Conservation (phyloP, 805 yeast genomes). For the Yarrowia osloensis region DNA sequence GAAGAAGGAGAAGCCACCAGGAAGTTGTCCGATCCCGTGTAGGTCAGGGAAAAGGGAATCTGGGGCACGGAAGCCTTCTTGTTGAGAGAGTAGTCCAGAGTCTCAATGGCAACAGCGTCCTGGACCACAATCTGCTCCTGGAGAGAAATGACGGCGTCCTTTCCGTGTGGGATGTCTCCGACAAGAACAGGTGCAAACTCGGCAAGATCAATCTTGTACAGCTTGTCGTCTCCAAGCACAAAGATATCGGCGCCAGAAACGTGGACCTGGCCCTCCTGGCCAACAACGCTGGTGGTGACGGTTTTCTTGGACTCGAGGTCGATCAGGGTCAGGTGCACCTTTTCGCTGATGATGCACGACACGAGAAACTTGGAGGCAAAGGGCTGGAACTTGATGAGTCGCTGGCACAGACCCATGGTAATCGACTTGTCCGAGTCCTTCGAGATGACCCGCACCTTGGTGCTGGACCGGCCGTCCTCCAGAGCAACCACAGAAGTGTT, state of each 20-base stretch:
- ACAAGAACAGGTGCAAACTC: constrained; percentile 16
- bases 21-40: not conserved
- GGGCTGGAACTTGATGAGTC: constrained; percentile 5
- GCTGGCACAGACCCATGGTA: constrained; percentile 21
- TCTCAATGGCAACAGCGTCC: not conserved
- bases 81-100: not conserved
- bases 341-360: constrained; percentile 13
- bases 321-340: constrained; percentile 17
- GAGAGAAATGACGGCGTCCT: not conserved
- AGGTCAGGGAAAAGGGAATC: not conserved
- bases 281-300: constrained; percentile 6
- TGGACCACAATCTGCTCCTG: constrained; percentile 13
- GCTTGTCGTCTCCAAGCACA: constrained; percentile 22
- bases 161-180: not conserved
- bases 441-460: constrained; percentile 12
- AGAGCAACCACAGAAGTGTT: constrained; percentile 12
- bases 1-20: not conserved
- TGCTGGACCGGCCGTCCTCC: constrained; percentile 20
- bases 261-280: constrained; percentile 28
- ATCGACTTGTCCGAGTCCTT: not conserved
- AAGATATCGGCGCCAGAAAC: not conserved
- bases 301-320: constrained; percentile 12
- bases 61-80: not conserved
- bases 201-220: constrained; percentile 27
- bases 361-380: constrained; percentile 28